Conservation (phyloP, 2,329 filamentous ascomycete genomes). For the Colletotrichum sojae region DNA sequence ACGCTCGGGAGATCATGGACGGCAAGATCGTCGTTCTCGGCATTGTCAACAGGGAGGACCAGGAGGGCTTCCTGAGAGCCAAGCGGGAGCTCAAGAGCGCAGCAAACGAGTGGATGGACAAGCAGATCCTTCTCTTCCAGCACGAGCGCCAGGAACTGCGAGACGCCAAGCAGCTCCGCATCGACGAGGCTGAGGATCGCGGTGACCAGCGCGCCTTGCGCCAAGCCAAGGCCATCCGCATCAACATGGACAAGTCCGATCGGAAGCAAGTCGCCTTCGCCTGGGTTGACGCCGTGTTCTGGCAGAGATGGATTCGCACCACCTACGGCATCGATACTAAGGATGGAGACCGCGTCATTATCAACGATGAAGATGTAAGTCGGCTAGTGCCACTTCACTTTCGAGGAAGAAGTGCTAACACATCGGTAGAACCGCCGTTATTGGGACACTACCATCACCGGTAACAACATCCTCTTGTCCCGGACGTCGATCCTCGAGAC, state of each 20-base stretch:
- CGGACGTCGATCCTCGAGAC: slow-evolving; percentile 94
- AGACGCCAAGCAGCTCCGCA: slow-evolving; percentile 93
- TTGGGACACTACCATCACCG: slow-evolving; percentile 93
- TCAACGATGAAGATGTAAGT: slow-evolving; percentile 97
- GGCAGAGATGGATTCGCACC: slow-evolving; percentile 96
- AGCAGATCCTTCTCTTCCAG: slow-evolving; percentile 91
- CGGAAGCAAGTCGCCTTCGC: slow-evolving; percentile 94
- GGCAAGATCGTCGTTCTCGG: slow-evolving; percentile 95
- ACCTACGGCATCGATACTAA: slow-evolving; percentile 93
- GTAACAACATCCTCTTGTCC: slow-evolving; percentile 89
- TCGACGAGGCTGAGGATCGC: slow-evolving; percentile 96
- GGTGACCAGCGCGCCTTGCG: slow-evolving; percentile 89
- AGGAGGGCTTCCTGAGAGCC: slow-evolving; percentile 82
- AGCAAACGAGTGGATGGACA: slow-evolving; percentile 98
- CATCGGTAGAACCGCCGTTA: slow-evolving; percentile 83
- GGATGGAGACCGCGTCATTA: slow-evolving; percentile 91
- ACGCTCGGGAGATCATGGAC: slow-evolving; percentile 95
- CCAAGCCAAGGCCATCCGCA: slow-evolving; percentile 89
- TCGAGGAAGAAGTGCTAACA: slow-evolving; percentile 2
- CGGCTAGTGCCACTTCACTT: neutral
- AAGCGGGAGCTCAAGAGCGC: slow-evolving; percentile 95
- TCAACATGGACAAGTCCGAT: slow-evolving; percentile 90
- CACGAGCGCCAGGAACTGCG: slow-evolving; percentile 93
- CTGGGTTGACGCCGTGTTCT: slow-evolving; percentile 97
- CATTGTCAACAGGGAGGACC: slow-evolving; percentile 84